Conservation (phyloP, 805 yeast species). For the Pichia paraexigua region DNA sequence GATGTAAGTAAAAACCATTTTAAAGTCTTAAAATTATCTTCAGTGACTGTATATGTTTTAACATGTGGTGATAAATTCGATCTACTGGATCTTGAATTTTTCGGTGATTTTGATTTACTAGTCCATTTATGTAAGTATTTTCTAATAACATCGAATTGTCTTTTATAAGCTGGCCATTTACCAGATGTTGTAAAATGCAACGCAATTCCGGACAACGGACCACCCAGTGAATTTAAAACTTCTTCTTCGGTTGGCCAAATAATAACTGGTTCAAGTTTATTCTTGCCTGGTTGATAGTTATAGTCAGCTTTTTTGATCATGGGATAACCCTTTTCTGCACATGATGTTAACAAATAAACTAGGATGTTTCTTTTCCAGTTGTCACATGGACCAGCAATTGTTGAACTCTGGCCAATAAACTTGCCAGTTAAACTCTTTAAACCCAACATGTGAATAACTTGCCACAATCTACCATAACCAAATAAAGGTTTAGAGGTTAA, state of each 20-base stretch:
- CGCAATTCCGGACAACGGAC: slow-evolving; percentile 25
- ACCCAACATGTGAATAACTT: slow-evolving; percentile 30
- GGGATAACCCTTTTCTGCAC: slow-evolving; percentile 27
- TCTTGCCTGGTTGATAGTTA: slow-evolving; percentile 6
- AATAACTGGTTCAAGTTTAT: slow-evolving; percentile 21
- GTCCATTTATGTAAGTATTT: slow-evolving; percentile 43
- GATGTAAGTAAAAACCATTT: slow-evolving; percentile 71
- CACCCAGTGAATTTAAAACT: slow-evolving; percentile 16
- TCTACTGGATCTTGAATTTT: slow-evolving; percentile 20
- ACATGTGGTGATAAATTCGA: slow-evolving; percentile 42
- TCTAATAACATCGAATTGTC: slow-evolving; percentile 36
- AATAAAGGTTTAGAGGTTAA: slow-evolving; percentile 17
- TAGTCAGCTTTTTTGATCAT: slow-evolving; percentile 16
- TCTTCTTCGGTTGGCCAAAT: slow-evolving; percentile 29
- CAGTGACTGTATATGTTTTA: slow-evolving; percentile 54
- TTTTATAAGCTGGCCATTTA: slow-evolving; percentile 16
- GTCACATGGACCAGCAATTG: slow-evolving; percentile 41
- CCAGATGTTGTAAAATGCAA: slow-evolving; percentile 17
- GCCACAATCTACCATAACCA: slow-evolving; percentile 43
- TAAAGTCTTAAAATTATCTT: slow-evolving; percentile 40
- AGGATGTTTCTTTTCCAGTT: slow-evolving; percentile 31
- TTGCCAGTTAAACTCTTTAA: slow-evolving; percentile 25
- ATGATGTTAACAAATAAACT: slow-evolving; percentile 41
- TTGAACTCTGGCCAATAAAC: slow-evolving; percentile 38
- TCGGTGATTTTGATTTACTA: slow-evolving; percentile 12